Base-by-base conservation (phyloP, 2,329 filamentous ascomycete species). In the Fusarium nodosum region DNA sequence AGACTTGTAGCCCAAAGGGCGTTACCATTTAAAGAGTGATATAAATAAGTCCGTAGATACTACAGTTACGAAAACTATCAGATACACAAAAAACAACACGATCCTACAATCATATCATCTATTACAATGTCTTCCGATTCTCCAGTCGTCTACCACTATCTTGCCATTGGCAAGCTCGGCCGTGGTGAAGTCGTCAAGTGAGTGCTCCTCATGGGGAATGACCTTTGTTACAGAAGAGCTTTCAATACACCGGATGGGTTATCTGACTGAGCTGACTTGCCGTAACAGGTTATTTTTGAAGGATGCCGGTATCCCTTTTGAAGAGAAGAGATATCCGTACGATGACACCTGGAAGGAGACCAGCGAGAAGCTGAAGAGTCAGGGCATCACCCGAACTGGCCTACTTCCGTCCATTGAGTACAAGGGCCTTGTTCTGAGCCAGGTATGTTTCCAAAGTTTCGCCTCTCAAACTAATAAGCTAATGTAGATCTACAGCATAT, bases 341-440 rank as follows among this genome's bases (percentile, higher is more conserved):
- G 60, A 64, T 2, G 56, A 66, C 5, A 60, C 60, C 7, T 66
- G 60, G 69, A 33, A 56, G 2, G 56, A 58, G 18, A 70, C 63
- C 6, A 77, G 74, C 36, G 60, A 76, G 15, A 70, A 72, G 46
- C 65, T 80, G 8, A 61, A 76, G 36, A 30, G 75, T 13, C 33
- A 76, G 10, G 74, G 72, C 3, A 56, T 75, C 3, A 71, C 69
- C 6, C 65, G 67, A 30, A 81, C 79, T 8, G 78, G 78, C 10
- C 71, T 72, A 26, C 52, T 82, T 12, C 80, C 80, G 7, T 74
- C 73, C 0, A 66, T 82, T 5, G 76, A 80, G 50, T 80, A 80
- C 58, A 74, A 80, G 31, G 79, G 77, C 5, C 46, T 66, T 8
- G 61, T 76, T 7, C 60, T 80, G 12, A 68, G 55, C 18, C 71